Conservation (phyloP, 2,329 filamentous ascomycete genomes). For the Davidsoniella eucalypti region DNA sequence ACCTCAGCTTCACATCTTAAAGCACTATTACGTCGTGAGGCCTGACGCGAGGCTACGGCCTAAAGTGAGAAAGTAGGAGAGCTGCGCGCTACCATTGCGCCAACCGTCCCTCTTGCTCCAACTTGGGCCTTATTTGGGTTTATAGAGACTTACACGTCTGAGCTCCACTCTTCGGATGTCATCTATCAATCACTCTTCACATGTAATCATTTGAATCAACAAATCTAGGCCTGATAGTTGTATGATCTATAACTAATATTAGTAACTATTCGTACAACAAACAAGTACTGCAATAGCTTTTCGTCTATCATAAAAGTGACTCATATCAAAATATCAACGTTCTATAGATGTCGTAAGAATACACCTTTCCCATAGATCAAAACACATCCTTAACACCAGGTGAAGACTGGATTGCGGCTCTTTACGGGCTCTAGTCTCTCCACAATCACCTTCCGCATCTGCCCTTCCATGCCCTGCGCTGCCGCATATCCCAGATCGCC, state of each 20-base stretch:
- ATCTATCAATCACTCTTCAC: no score
- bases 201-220: no score
- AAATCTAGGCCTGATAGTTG: no score
- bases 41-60: no score
- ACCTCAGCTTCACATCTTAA: conserved; percentile 9
- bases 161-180: no score
- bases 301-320: not conserved
- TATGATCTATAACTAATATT: no score
- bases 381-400: conserved; percentile 56
- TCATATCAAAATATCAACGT: not conserved
- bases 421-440: conserved; percentile 93
- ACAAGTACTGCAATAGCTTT: no score
- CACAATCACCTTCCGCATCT: conserved; percentile 86
- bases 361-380: not conserved
- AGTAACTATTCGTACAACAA: no score
- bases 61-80: conserved; percentile 7
- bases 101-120: conserved; percentile 10
- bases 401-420: conserved; percentile 88
- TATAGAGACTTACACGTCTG: not conserved
- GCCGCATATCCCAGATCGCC: conserved; percentile 91
- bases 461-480: conserved; percentile 83
- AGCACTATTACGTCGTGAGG: no score
- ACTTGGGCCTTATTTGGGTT: not conserved
- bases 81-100: conserved; percentile 14
- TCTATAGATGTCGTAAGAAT: no score